Evolutionary conservation across 495 filamentous ascomycete genomes (phyloP).

Genomic region (Trichoderma asperelloides): DNA sequence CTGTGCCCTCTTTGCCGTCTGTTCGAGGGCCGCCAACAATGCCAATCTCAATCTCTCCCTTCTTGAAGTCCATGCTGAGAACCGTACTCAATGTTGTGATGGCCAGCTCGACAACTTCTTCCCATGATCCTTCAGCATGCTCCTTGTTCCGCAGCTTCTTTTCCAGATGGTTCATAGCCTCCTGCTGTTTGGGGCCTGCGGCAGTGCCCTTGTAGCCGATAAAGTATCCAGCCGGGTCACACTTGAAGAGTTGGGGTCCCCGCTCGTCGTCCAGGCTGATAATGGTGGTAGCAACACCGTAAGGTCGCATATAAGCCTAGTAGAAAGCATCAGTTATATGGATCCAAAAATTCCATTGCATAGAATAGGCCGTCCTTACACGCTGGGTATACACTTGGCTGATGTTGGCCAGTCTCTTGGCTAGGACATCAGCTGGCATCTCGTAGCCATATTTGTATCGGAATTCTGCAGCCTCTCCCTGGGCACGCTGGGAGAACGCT

Average conservation of each 20-base stretch:
- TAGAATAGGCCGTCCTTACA: constrained; percentile 41
- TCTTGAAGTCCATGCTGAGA: constrained; percentile 98
- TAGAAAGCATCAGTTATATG: neutral
- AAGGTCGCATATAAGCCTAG: constrained; percentile 95
- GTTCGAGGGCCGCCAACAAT: constrained; percentile 76
- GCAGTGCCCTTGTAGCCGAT: constrained; percentile 97
- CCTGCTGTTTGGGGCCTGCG: constrained; percentile 94
- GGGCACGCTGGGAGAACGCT: constrained; percentile 81
- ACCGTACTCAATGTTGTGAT: constrained; percentile 93
- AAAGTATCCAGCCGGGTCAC: constrained; percentile 95
- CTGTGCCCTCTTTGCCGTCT: constrained; percentile 72
- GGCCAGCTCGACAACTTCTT: constrained; percentile 93
- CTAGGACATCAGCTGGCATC: constrained; percentile 95
- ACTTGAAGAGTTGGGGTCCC: constrained; percentile 97
- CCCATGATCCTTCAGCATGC: constrained; percentile 82
- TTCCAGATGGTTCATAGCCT: constrained; percentile 94
- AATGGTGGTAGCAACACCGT: constrained; percentile 88
- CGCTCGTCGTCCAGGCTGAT: constrained; percentile 88
- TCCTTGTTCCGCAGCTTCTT: constrained; percentile 99
- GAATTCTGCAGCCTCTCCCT: constrained; percentile 94
- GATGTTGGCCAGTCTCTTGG: constrained; percentile 96
- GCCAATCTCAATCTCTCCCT: constrained; percentile 94
- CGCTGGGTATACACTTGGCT: constrained; percentile 98
- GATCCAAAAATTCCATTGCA: constrained; percentile 12
- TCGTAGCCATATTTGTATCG: constrained; percentile 98